phyloP scores from a whole-genome alignment of 441 rosid genomes.

The Syzygium syzygioides region DNA sequence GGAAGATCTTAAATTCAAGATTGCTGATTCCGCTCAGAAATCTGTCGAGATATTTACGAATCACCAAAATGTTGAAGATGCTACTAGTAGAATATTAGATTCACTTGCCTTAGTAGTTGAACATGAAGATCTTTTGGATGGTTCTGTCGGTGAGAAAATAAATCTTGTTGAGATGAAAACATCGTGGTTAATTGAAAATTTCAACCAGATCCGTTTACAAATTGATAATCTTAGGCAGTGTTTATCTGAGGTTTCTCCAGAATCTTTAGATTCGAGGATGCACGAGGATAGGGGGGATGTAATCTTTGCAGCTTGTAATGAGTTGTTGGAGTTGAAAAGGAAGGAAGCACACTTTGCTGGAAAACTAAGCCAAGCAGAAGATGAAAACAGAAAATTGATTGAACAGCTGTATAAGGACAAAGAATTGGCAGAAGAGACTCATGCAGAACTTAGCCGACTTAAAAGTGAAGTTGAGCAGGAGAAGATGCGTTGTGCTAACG shows the following conservation, averaged over 20 bases:
- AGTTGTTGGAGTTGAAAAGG: constrained; percentile 51
- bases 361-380: constrained; percentile 43
- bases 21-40: constrained; percentile 29
- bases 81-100: constrained; percentile 53
- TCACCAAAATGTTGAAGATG: constrained; percentile 35
- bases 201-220: constrained; percentile 52
- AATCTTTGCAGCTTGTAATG: constrained; percentile 53
- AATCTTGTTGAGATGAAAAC: constrained; percentile 51
- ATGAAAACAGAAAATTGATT: constrained; percentile 46
- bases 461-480: constrained; percentile 72
- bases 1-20: constrained; percentile 47
- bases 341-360: constrained; percentile 45
- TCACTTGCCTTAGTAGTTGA: constrained; percentile 49
- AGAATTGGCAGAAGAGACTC: constrained; percentile 27
- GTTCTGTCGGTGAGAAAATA: constrained; percentile 44
- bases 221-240: constrained; percentile 67
- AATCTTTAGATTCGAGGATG: constrained; percentile 21
- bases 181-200: constrained; percentile 47
- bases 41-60: constrained; percentile 18
- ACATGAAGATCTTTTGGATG: constrained; percentile 54
- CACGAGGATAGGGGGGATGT: constrained; percentile 52
- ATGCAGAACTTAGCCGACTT: constrained; percentile 39
- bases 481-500: constrained; percentile 63
- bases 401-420: constrained; percentile 58
- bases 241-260: constrained; percentile 38